Evolutionary conservation across 2,329 filamentous ascomycete species (phyloP).

Genomic region (Fusarium veterinarium): DNA sequence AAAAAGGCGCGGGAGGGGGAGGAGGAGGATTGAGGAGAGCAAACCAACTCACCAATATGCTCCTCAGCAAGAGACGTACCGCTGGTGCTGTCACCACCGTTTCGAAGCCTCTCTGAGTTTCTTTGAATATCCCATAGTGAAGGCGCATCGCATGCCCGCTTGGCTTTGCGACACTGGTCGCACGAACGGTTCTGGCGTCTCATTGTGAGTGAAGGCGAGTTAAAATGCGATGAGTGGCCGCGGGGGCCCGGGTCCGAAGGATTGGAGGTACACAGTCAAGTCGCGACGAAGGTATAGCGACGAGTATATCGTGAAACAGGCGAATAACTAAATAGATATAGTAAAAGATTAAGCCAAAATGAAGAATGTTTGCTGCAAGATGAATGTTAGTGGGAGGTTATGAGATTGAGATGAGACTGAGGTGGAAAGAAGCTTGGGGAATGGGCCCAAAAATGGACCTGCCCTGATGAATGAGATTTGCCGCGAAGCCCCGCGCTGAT

Average conservation of each 20-base stretch:
- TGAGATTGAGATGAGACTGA: slow-evolving; percentile 32
- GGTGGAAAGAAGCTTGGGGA: slow-evolving; percentile 19
- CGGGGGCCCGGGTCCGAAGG: slow-evolving; percentile 5
- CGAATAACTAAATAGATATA: neutral
- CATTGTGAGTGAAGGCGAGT: slow-evolving; percentile 31
- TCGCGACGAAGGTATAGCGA: slow-evolving; percentile 25
- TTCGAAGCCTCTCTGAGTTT: slow-evolving; percentile 42
- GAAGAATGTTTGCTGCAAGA: slow-evolving; percentile 8
- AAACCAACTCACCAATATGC: slow-evolving; percentile 41
- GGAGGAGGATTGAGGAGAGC: slow-evolving; percentile 7
- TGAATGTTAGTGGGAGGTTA: slow-evolving; percentile 22
- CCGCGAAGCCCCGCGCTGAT: slow-evolving; percentile 36
- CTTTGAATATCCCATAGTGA: slow-evolving; percentile 46
- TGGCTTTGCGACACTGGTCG: slow-evolving; percentile 47
- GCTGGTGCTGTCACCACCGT: slow-evolving; percentile 32
- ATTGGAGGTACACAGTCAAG: slow-evolving; percentile 9
- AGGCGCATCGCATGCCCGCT: slow-evolving; percentile 46
- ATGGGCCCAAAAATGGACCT: slow-evolving; percentile 28
- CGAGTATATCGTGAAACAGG: neutral
- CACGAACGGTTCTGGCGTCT: slow-evolving; percentile 46
- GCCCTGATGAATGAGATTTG: slow-evolving; percentile 41
- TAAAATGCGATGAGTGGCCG: slow-evolving; percentile 8
- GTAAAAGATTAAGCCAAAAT: slow-evolving; percentile 16
- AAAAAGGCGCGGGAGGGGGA: slow-evolving; percentile 29
- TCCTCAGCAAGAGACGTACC: slow-evolving; percentile 43